phyloP scores from a whole-genome alignment of 257 asterid species.

The Osmanthus fragrans region DNA sequence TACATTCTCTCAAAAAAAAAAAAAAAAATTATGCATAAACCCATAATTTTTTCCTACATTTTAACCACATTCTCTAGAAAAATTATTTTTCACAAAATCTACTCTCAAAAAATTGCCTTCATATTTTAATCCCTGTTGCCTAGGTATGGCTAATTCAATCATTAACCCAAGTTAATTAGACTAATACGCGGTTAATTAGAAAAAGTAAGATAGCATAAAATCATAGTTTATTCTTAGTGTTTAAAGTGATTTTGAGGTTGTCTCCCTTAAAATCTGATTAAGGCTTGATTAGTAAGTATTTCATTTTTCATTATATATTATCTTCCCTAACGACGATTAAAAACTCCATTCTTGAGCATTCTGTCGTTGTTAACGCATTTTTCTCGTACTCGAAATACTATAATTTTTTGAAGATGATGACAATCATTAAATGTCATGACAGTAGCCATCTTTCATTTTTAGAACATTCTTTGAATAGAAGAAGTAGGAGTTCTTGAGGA shows the following conservation, averaged over 20 bases:
- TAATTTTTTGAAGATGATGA: neutral
- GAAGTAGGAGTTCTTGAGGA: neutral
- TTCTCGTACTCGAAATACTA: neutral
- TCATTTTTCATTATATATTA: neutral
- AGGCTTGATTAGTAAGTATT: constrained; percentile 26
- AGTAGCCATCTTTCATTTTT: constrained; percentile 16
- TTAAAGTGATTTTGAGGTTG: constrained; percentile 37
- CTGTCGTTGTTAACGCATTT: neutral
- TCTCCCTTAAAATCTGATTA: constrained; percentile 33
- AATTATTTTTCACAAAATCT: no score
- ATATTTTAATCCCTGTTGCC: constrained; percentile 37
- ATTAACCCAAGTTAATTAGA: constrained; percentile 38
- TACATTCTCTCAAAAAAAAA: no score
- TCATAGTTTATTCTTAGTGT: constrained; percentile 29
- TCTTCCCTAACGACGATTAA: neutral
- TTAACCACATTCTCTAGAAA: no score
- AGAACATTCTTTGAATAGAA: constrained; percentile 23
- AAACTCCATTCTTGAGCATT: neutral
- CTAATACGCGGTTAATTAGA: constrained; percentile 1
- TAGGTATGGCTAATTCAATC: constrained; percentile 27
- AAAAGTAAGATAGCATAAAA: constrained; percentile 38
- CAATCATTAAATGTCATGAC: constrained; percentile 12
- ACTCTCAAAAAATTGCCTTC: constrained; percentile 28
- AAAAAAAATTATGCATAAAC: no score
- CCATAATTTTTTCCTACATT: no score